Evolutionary conservation across 2,329 filamentous ascomycete species (phyloP).

Genomic region (Gliomastix tumulicola): DNA sequence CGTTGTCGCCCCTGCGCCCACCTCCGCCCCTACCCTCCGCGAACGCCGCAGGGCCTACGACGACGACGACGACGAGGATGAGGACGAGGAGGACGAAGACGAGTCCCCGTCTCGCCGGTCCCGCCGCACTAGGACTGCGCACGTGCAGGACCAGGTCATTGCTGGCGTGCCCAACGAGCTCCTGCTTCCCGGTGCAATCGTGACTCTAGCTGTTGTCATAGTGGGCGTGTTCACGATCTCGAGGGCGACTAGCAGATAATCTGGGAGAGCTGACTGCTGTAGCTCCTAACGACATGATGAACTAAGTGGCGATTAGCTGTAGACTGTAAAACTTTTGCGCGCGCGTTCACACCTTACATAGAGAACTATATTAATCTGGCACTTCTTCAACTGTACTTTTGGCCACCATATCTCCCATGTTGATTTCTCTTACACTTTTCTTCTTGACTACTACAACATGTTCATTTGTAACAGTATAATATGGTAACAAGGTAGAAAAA

Average conservation of each 20-base stretch:
- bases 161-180: conserved; percentile 90
- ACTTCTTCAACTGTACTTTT: too few species aligned
- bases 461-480: too few species aligned
- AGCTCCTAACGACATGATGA: too few species aligned
- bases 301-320: too few species aligned
- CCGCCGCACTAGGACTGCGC: conserved; percentile 26
- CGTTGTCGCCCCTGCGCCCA: conserved; percentile 35
- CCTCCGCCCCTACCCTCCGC: conserved; percentile 37
- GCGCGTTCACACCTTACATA: too few species aligned
- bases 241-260: conserved; percentile 53
- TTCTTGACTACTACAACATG: too few species aligned
- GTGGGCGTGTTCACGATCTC: conserved; percentile 87
- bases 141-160: conserved; percentile 69
- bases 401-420: too few species aligned
- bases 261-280: too few species aligned
- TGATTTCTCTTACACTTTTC: too few species aligned
- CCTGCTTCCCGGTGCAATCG: conserved; percentile 86
- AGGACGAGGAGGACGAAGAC: conserved; percentile 46
- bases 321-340: too few species aligned
- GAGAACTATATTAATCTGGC: too few species aligned
- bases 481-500: too few species aligned
- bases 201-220: conserved; percentile 91
- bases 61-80: conserved; percentile 52
- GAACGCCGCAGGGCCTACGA: conserved; percentile 40
- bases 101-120: conserved; percentile 39